Conservation (phyloP, 108 stramenopile genomes). For the Skeletonema tropicum region DNA sequence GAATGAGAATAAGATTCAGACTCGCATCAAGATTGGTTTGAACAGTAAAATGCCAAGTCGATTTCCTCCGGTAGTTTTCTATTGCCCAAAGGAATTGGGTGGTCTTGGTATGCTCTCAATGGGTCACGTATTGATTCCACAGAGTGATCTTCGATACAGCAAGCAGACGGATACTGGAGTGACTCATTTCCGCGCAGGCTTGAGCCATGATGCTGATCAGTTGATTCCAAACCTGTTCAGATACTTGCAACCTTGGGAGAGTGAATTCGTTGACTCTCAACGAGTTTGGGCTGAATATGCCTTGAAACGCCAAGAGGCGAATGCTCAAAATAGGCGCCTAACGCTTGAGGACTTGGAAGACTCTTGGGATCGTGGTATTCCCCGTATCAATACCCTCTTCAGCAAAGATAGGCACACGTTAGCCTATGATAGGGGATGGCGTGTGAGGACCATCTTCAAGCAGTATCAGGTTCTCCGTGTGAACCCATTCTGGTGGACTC, state of each 20-base stretch:
- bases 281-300: slow-evolving; percentile 99
- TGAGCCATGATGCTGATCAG: slow-evolving; percentile 98
- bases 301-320: slow-evolving; percentile 98
- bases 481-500: slow-evolving; percentile 99
- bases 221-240: slow-evolving; percentile 99
- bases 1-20: slow-evolving; percentile 99
- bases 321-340: slow-evolving; percentile 97
- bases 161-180: slow-evolving; percentile 98
- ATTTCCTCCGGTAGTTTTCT: slow-evolving; percentile 92
- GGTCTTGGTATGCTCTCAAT: slow-evolving; percentile 99
- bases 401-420: slow-evolving; percentile 96
- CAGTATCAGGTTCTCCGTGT: slow-evolving; percentile 96
- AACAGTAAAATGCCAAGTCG: slow-evolving; percentile 99
- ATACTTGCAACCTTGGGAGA: slow-evolving; percentile 99
- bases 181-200: slow-evolving; percentile 98
- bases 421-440: slow-evolving; percentile 99
- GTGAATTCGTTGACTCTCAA: slow-evolving; percentile 98
- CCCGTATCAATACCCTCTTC: slow-evolving; percentile 99
- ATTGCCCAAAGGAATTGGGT: slow-evolving; percentile 98
- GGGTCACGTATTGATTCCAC: slow-evolving; percentile 99
- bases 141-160: slow-evolving; percentile 97
- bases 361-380: slow-evolving; percentile 99
- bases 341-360: slow-evolving; percentile 99
- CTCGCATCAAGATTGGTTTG: slow-evolving; percentile 98
- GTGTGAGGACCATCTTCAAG: slow-evolving; percentile 96